Base-by-base conservation (phyloP, 78 protist genomes). In the Polysphondylium violaceum region DNA sequence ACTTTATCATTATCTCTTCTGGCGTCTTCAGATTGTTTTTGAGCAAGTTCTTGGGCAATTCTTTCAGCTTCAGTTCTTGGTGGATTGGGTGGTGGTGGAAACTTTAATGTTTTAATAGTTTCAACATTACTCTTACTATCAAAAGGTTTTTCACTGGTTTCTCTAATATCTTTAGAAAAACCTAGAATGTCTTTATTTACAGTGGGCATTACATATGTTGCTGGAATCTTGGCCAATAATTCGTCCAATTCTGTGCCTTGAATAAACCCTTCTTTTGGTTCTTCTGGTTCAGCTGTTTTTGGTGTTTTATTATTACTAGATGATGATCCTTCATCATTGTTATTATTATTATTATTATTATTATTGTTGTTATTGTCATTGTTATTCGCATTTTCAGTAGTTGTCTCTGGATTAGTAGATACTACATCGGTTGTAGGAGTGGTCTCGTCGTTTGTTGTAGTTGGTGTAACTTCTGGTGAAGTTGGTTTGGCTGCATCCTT, bases 21-120 rank as follows among this genome's bases (percentile, higher is more conserved):
- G 17, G 53, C 56, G 21, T 67, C 75, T 23, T 83, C 90, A 33
- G 17, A n/a, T 59, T 59, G 68, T 69, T 58, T 67, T 21, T 19
- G 60, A 27, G 53, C 53, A 11, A 69, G 50, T 33, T 83, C 90
- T 58, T 69, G 78, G 40, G 50, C 68, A 9, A 68, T 38, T 63
- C 90, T 73, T 58, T 83, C 79, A 7, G 65, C 77, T 43, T 83
- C 90, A 41, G 90, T 83, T 58, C 40, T 67, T 59, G 76, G 90
- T 40, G 90, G 73, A 4, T 43, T 36, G 6, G 38, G 25, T 56
- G 90, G 71, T n/a, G 90, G 90, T 41, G 90, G 90, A 44, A 83
- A 83, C 31, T 14, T 9, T 31, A 83, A 60, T 31, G 53, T 53
- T 14, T 33, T 47, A 25, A 50, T 25, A 33, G 58, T 65, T 36